Conservation (phyloP, 2,329 filamentous ascomycete genomes). For the Pestalotiopsis sp. region DNA sequence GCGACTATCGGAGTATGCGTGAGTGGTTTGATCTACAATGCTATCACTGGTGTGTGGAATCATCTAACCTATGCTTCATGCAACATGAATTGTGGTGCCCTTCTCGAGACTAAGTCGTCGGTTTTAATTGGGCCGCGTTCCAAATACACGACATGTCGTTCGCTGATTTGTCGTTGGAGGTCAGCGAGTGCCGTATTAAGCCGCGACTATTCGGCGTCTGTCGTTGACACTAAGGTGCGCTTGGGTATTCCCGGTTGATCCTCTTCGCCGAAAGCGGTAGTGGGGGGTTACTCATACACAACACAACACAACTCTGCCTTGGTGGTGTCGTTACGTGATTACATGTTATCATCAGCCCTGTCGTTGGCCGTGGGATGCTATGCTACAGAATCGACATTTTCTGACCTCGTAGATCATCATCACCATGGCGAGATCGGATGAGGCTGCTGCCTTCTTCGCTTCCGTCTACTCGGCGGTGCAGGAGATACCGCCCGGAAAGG, state of each 20-base stretch:
- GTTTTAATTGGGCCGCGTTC: background rate
- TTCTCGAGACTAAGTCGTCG: background rate
- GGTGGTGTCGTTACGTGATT: background rate
- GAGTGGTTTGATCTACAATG: background rate
- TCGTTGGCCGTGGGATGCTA: background rate
- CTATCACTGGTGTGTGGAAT: background rate
- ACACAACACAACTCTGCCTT: background rate
- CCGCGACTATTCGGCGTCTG: background rate
- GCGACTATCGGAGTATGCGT: conserved; percentile 5
- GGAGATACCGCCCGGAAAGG: conserved; percentile 78
- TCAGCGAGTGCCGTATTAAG: background rate
- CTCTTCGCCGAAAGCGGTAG: background rate
- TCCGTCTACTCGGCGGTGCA: conserved; percentile 82
- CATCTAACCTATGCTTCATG: background rate
- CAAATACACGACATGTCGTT: background rate
- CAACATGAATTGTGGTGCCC: conserved; percentile 1
- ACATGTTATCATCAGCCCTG: background rate
- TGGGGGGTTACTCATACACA: background rate
- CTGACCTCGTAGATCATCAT: background rate
- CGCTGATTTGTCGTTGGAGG: background rate
- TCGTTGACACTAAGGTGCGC: background rate
- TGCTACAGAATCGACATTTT: background rate
- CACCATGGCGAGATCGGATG: conserved; percentile 69
- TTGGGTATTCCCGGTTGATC: background rate
- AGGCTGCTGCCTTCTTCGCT: conserved; percentile 72